phyloP scores from a whole-genome alignment of 257 asterid genomes.

The Capsicum chinense region DNA sequence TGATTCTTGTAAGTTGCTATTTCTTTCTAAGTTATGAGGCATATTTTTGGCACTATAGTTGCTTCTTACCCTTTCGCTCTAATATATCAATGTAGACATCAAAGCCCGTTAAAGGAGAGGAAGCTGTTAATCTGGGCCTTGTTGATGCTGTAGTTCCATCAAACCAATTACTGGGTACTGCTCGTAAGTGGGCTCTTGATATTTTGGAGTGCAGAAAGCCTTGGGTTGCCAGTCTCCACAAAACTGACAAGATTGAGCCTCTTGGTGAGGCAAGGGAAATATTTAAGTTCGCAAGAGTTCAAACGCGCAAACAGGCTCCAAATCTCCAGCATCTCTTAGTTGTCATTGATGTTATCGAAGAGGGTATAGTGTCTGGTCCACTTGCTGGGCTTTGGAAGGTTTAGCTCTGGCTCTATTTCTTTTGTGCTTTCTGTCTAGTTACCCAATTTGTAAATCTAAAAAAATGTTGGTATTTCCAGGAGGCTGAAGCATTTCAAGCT shows the following conservation, averaged over 20 bases:
- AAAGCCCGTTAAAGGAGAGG: conserved; percentile 90
- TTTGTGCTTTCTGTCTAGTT: conserved; percentile 15
- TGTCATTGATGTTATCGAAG: conserved; percentile 92
- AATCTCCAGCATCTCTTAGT: conserved; percentile 89
- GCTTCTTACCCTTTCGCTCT: conserved; percentile 15
- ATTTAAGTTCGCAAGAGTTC: conserved; percentile 90
- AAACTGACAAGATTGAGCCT: conserved; percentile 86
- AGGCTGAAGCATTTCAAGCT: conserved; percentile 82
- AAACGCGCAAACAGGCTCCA: conserved; percentile 86
- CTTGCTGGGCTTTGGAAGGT: conserved; percentile 97
- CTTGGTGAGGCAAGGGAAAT: conserved; percentile 93
- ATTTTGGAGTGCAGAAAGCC: conserved; percentile 75
- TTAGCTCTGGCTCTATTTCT: conserved; percentile 30
- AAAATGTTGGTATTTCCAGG: conserved; percentile 52
- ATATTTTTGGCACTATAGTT: conserved; percentile 1
- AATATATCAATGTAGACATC: conserved; percentile 64
- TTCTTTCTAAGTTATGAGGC: conserved; percentile 24
- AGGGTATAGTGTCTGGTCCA: conserved; percentile 87
- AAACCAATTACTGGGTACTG: conserved; percentile 67
- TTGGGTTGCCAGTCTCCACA: conserved; percentile 80
- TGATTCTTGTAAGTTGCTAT: conserved; percentile 79
- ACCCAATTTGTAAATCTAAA: neutral
- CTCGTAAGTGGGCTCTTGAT: conserved; percentile 93
- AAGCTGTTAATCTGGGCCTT: conserved; percentile 87
- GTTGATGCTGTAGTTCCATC: conserved; percentile 86